phyloP scores from a whole-genome alignment of 1,284 basidiomycete genomes.

The Sanghuangporus weigelae region DNA sequence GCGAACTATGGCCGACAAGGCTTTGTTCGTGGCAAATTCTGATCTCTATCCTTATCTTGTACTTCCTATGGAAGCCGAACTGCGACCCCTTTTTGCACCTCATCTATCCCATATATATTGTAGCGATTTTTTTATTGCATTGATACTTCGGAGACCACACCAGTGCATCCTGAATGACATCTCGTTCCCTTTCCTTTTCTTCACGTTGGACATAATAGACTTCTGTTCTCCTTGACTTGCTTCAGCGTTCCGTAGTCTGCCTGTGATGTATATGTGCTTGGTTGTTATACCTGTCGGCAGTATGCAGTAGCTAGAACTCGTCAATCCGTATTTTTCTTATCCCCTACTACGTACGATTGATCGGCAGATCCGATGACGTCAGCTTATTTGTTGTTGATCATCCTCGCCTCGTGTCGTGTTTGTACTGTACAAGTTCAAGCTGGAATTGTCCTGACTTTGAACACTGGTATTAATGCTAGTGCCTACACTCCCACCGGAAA shows the following conservation, averaged over 20 bases:
- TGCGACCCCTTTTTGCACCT: neutral
- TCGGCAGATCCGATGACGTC: neutral
- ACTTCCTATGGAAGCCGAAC: neutral
- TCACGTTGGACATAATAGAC: too few species aligned
- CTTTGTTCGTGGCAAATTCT: conserved; percentile 7
- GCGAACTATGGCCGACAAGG: neutral
- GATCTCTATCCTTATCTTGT: neutral
- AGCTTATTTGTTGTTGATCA: neutral
- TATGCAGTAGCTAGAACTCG: too few species aligned
- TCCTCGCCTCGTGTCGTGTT: neutral
- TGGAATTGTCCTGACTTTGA: neutral
- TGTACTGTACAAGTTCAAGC: neutral
- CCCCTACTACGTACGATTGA: neutral
- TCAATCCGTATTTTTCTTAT: too few species aligned
- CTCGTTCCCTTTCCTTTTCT: too few species aligned
- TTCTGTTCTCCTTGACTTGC: too few species aligned
- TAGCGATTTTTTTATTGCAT: neutral
- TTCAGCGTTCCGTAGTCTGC: too few species aligned
- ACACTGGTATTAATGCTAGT: conserved; percentile 5
- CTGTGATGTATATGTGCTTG: too few species aligned
- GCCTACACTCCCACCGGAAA: conserved; percentile 51
- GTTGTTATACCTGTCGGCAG: too few species aligned
- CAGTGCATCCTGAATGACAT: too few species aligned
- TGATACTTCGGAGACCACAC: too few species aligned
- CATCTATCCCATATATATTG: neutral